Base-by-base conservation (phyloP, 192 early-diverging fungal species). In the Podila epigama region DNA sequence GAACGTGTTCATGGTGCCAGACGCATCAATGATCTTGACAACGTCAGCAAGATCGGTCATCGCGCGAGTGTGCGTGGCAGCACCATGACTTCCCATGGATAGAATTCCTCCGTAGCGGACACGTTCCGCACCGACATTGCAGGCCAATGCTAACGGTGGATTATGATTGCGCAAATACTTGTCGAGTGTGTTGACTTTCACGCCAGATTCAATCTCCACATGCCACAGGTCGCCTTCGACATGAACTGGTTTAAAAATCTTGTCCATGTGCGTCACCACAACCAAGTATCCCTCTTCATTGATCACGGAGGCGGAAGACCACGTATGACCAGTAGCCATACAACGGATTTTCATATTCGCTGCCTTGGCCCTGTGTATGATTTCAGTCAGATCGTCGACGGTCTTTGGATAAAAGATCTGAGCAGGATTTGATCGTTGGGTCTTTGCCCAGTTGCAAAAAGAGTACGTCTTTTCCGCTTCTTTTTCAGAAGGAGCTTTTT, bases 91-190 rank as follows among this genome's bases (percentile, higher is more conserved):
- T 5, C 58, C 55, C 55, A 67, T 51, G 11, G 59, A 59, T 29
- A 59, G 12, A 32, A 69, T 27, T 28, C 54, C 53, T 37, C 51
- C 51, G 11, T 60, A 60, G n/a, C 57, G 67, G 59, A 65, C 41
- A 6, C 32, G 50, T 18, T 69, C 62, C 20, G 54, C 22, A 4
- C 27, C 68, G 15, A 63, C 63, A 3, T 52, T 60, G 39, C 59
- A 79, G 33, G 58, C 28, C 15, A 79, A 15, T 16, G 77, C 48
- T 28, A 79, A 42, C 15, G 77, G 77, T 56, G 77, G 77, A 53
- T 79, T 40, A 54, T 79, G 68, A 20, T 40, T 28, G 35, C 54
- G 25, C 29, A 79, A 63, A 36, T 29, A 55, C 12, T 70, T 33
- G 32, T 79, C n/a, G n/a, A n/a, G n/a, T n/a, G n/a, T n/a, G n/a